Conservation (phyloP, 2,329 filamentous ascomycete species). For the Hyphodiscus sp. region DNA sequence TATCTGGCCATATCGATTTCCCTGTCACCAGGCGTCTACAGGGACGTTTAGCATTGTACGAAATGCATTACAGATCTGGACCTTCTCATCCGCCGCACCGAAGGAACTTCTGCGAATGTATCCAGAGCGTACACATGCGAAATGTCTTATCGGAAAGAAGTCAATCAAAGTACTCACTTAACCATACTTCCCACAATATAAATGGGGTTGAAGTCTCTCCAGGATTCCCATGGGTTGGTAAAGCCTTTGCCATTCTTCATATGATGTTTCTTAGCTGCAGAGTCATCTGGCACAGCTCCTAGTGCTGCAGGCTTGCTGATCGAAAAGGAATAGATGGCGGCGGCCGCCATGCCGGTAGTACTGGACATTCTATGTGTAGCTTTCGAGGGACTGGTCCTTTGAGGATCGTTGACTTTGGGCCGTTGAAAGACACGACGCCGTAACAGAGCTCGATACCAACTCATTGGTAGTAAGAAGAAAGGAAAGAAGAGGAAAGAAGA, state of each 20-base stretch:
- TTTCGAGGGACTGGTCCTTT: neutral
- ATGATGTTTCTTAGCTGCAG: conserved; percentile 43
- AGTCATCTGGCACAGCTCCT: conserved; percentile 25
- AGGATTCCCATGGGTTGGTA: conserved; percentile 52
- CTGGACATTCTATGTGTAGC: conserved; percentile 14
- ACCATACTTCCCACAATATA: conserved; percentile 33
- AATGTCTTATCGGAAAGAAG: neutral
- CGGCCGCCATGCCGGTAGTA: conserved; percentile 12
- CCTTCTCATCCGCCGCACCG: neutral
- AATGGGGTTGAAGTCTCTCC: conserved; percentile 30
- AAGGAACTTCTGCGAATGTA: neutral
- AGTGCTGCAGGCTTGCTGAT: conserved; percentile 21
- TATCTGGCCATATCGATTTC: conserved; percentile 41
- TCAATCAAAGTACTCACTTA: conserved; percentile 27
- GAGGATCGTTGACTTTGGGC: neutral
- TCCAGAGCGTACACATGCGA: neutral
- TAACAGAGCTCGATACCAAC: conserved; percentile 33
- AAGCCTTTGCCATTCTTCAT: conserved; percentile 46
- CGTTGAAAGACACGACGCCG: conserved; percentile 15
- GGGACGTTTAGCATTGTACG: conserved; percentile 12
- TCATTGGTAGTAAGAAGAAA: conserved; percentile 35
- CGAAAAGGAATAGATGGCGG: conserved; percentile 20
- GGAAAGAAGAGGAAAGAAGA: conserved; percentile 34
- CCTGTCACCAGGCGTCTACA: conserved; percentile 14
- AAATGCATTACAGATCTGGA: neutral